These are phyloP conservation scores for Hericium alpestre DNA, from an alignment of 768 basidiomycete species.

Conservation along the genomic window DNA sequence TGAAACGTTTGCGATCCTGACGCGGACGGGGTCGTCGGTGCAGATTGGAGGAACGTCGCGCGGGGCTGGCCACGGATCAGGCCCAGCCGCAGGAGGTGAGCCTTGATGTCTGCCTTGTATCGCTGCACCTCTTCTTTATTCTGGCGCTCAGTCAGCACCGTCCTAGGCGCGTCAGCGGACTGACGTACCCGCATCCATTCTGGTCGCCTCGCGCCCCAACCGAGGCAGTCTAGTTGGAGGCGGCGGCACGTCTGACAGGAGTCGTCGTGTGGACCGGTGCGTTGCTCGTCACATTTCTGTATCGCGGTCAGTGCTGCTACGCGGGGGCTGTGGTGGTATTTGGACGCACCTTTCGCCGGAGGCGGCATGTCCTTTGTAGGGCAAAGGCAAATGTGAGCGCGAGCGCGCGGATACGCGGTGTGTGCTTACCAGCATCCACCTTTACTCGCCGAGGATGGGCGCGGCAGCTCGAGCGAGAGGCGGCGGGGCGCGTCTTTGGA, in stretches of 20 bases:
- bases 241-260: slow-evolving; percentile 76
- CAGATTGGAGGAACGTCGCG: slow-evolving; percentile 30
- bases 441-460: slow-evolving; percentile 10
- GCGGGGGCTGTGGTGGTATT: slow-evolving; percentile 1
- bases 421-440: slow-evolving; percentile 13
- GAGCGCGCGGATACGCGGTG: background rate
- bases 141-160: slow-evolving; percentile 26
- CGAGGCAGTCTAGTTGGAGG: slow-evolving; percentile 71
- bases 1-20: background rate
- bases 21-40: slow-evolving; percentile 19
- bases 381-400: background rate
- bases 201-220: slow-evolving; percentile 78
- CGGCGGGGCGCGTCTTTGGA: slow-evolving; percentile 2
- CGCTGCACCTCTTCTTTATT: slow-evolving; percentile 74
- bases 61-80: slow-evolving; percentile 79
- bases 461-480: slow-evolving; percentile 9
- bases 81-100: slow-evolving; percentile 64
- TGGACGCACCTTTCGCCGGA: slow-evolving; percentile 63
- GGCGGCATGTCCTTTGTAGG: slow-evolving; percentile 61
- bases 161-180: slow-evolving; percentile 3
- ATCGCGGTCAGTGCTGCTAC: slow-evolving; percentile 1
- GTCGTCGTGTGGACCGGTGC: slow-evolving; percentile 45
- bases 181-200: slow-evolving; percentile 76
- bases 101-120: slow-evolving; percentile 79
- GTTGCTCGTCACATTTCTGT: slow-evolving; percentile 85